Base-by-base conservation (phyloP, 192 early-diverging fungal genomes). In the Backusella mclennaniae region DNA sequence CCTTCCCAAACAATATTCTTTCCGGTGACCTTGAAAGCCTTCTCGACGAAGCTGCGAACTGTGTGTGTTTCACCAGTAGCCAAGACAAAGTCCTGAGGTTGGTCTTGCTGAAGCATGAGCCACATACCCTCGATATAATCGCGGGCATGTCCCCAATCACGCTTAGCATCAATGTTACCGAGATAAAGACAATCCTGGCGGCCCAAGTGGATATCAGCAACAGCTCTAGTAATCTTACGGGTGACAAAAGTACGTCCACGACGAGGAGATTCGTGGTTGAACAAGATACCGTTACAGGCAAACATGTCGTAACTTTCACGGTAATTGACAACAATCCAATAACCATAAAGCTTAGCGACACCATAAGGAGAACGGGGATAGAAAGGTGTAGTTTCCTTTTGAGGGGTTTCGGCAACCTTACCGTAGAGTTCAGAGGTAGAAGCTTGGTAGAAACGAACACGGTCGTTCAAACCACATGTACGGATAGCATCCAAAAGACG, bases 41-140 rank as follows among this genome's bases (percentile, higher is more conserved):
- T 94, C 73, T 93, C 93, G 7, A 93, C 87, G 82, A 90, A 94
- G 68, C 88, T 87, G 23, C 90, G 84, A 15, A 94, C 93, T 12
- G 91, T 91, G 85, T 94, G 93, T 59, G 92, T 94, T 81, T 94
- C 93, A 66, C 92, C 92, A 7, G 93, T 93, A 15, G 93, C 91
- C 59, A 94, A 83, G 6, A 94, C 92, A 82, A 87, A 94, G 77
- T 94, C 93, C 8, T 93, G 88, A 19, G 91, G 86, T 8, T 77
- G 17, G 5, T 93, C 90, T 82, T 94, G 92, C 81, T 93, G 93
- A 38, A 94, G 83, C 91, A 94, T 94, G 44, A 89, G 79, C 92
- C 92, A 93, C 93, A 93, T 94, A 41, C 93, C 93, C 83, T 93
- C 86, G 68, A 83, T 84, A 81, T 94, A 94, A 74, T 94, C 93